Evolutionary conservation across 805 yeast species (phyloP), one percentile per base, ranked within the genome.

Genomic region (Candida incommunis): DNA sequence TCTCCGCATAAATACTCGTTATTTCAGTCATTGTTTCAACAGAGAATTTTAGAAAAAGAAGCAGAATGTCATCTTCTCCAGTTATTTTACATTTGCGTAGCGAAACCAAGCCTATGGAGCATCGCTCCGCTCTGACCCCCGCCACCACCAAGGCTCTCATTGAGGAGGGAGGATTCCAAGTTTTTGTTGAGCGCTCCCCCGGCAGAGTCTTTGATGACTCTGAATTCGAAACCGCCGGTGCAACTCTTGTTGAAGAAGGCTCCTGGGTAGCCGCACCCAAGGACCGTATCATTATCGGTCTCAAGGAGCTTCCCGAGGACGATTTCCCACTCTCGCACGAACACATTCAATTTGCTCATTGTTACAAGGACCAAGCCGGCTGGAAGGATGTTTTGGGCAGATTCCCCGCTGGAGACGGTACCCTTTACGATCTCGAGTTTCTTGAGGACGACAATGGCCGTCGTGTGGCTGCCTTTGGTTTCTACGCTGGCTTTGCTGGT

Each of bases 401-500:
- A 64, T 92, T 87, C 70, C 94, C 94, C 43, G 80, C 75, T 34
- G 99, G 99, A 43, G 76, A 82, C 48, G 97, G 98, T 55, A 73
- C 76, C 13, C 74, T 92, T 53, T 92, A 92, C 62, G 99, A 92
- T 63, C 71, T 92, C 53, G 99, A 92, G 68, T 92, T 92, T 61
- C 71, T 92, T 62, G 94, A 84, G 64, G 86, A 92, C 62, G 96
- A 82, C 55, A 79, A 76, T 59, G 97, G 97, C 27, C 83, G 98
- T 72, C 83, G 99, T 68, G 99, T 92, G 23, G 99, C 99, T 41
- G 98, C 98, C 5, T 92, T 92, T 62, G 99, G 99, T n/a, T 92
- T 76, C 71, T 90, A 90, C 64, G 98, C 99, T 41, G 99, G 99
- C n/a, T 92, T 92, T 63, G 98, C 97, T 4, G 99, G 99, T 58